Base-by-base conservation (phyloP, 768 basidiomycete genomes). In the Rhizopogon vesiculosus region DNA sequence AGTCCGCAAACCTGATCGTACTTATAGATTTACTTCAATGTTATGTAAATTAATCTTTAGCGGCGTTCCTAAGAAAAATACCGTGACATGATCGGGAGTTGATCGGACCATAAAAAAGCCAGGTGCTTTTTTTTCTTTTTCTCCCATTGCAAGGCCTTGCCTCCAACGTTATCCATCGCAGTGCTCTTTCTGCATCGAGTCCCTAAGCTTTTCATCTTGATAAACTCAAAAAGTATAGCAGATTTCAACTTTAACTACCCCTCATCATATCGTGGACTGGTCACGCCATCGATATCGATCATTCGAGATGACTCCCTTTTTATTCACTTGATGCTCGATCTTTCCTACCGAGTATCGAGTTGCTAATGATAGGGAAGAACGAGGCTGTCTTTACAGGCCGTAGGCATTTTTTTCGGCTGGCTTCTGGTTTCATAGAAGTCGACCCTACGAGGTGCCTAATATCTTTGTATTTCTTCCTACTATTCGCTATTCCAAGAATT, bases 381-480 rank as follows among this genome's bases (percentile, higher is more conserved):
- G 53, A 74, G 49, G 7, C 9, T 16, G 35, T 9, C 15, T 38
- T 56, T 22, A 16, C 35, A 19, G 48, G 35, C 46, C 33, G 57
- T 64, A 56, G 76, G 72, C 78, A 79, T 79, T 80, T 74, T 80
- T 79, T 82, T 84, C 82, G 81, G 82, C 69, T 66, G 73, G 60
- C 70, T 75, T 69, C 65, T 72, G 62, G 54, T 22, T 59, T 10
- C 56, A 60, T 73, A 66, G 64, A 69, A 61, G 64, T 67, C 62
- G 77, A 75, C 82, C 82, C 82, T 85, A 85, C 83, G 82, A 84
- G 81, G 73, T 81, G 80, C 70, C 79, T 74, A 52, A 85, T 76
- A 84, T 66, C 35, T 48, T 48, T 53, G 48, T 41, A 50, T 39
- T 28, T 5, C 35, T 33, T 51, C 29, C 5, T 29, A 45, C 53